A percentile compares a stretch with the other conserved stretches of the same genome.
phyloP scores from a whole-genome alignment of 1,139 yeast species.

The Candida pseudoviswanathii region DNA sequence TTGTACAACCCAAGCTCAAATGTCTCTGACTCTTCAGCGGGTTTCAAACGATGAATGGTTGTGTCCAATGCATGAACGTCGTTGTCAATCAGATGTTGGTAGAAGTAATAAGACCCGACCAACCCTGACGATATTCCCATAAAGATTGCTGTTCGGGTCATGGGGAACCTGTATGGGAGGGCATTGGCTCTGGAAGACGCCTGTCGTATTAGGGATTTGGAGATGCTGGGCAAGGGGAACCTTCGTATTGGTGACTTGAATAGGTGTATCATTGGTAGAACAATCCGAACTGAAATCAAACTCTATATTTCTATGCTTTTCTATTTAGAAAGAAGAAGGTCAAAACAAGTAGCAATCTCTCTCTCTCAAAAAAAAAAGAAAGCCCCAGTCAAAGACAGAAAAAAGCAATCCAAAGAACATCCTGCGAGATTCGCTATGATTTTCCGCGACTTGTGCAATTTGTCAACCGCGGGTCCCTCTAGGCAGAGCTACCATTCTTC shows the following conservation, averaged over 20 bases:
- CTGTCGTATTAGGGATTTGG: constrained; percentile 2
- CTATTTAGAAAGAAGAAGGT: neutral
- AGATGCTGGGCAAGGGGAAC: neutral
- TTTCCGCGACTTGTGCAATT: no score
- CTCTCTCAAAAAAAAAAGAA: neutral
- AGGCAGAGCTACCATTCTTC: neutral
- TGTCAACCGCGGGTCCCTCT: neutral
- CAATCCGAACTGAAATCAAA: neutral
- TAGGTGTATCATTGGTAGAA: neutral
- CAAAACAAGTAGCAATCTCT: neutral
- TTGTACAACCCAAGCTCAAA: constrained; percentile 66
- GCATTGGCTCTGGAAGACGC: constrained; percentile 1
- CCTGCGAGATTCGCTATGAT: neutral
- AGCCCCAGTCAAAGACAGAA: neutral
- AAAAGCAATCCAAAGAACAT: no score
- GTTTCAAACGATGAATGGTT: constrained; percentile 38
- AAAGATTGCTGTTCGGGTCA: constrained; percentile 2
- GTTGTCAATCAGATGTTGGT: constrained; percentile 21
- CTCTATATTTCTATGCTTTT: neutral
- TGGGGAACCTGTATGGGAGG: neutral
- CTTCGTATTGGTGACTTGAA: constrained; percentile 1
- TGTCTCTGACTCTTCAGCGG: constrained; percentile 57
- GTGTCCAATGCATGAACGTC: constrained; percentile 39
- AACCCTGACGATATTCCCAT: constrained; percentile 11
- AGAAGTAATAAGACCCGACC: constrained; percentile 3